Evolutionary conservation across 2,329 filamentous ascomycete genomes (phyloP).

Genomic region (Pleomassaria siparia): DNA sequence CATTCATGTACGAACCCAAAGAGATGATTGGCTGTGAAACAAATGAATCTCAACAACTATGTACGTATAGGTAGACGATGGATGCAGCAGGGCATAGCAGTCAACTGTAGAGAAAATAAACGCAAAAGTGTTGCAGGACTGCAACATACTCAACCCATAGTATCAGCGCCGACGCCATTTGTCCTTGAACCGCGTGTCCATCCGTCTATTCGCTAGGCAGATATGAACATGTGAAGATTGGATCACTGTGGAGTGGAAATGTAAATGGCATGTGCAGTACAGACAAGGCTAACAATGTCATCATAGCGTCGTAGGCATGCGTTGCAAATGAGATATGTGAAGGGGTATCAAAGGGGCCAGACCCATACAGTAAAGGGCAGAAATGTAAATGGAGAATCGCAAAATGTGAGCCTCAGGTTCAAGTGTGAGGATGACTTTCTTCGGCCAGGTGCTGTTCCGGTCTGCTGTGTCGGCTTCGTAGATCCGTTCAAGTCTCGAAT

Average conservation of each 20-base stretch:
- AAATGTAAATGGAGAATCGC: not conserved
- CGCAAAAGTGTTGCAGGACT: too few relatives aligned
- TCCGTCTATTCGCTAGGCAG: slow-evolving; percentile 7
- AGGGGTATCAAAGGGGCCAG: slow-evolving; percentile 38
- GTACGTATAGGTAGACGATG: too few relatives aligned
- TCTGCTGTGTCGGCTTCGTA: not conserved
- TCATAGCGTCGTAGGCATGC: slow-evolving; percentile 6
- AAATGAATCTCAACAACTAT: too few relatives aligned
- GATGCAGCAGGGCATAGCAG: too few relatives aligned
- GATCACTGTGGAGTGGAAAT: slow-evolving; percentile 1
- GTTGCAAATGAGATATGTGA: slow-evolving; percentile 15
- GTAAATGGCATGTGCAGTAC: not conserved
- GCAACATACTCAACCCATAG: too few relatives aligned
- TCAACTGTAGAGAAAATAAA: too few relatives aligned
- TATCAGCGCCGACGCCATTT: too few relatives aligned
- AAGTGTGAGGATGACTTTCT: not conserved
- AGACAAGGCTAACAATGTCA: not conserved
- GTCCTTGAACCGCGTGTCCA: too few relatives aligned
- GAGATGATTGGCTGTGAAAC: too few relatives aligned
- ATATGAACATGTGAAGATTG: slow-evolving; percentile 11
- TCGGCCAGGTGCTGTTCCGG: not conserved
- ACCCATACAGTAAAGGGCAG: slow-evolving; percentile 15
- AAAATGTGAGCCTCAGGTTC: not conserved
- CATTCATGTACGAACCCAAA: too few relatives aligned
- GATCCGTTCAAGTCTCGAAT: not conserved